Evolutionary conservation across 129 eudicot genomes (phyloP).

Genomic region (Saposhnikovia divaricata): DNA sequence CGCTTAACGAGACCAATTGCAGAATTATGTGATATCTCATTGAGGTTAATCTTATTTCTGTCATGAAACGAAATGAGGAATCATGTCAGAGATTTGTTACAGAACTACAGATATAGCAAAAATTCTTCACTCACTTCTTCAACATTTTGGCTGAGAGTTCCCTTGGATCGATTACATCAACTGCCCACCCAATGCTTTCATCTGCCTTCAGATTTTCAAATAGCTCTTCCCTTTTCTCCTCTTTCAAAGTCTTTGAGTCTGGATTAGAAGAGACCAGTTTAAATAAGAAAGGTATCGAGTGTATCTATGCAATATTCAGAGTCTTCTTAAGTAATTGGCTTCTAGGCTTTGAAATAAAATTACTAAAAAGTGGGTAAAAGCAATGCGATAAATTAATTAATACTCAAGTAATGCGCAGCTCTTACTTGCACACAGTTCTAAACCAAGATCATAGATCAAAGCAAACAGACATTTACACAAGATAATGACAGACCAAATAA

Average conservation of each 20-base stretch:
- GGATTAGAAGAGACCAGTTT: slow-evolving; percentile 8
- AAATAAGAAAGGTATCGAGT: neutral
- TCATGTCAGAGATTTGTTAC: slow-evolving; percentile 2
- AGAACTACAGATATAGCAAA: neutral
- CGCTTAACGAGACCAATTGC: slow-evolving; percentile 81
- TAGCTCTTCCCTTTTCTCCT: slow-evolving; percentile 86
- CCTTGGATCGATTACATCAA: slow-evolving; percentile 90
- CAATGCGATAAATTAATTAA: neutral
- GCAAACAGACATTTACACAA: neutral
- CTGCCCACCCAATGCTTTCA: slow-evolving; percentile 87
- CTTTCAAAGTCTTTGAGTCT: slow-evolving; percentile 97
- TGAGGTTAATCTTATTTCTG: slow-evolving; percentile 87
- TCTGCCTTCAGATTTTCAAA: slow-evolving; percentile 77
- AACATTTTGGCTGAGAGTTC: slow-evolving; percentile 96
- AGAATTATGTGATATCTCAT: slow-evolving; percentile 89
- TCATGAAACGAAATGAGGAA: slow-evolving; percentile 10
- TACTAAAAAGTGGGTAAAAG: neutral
- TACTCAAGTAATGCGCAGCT: neutral
- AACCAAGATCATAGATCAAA: neutral
- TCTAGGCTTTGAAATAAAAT: neutral
- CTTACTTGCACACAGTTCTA: neutral
- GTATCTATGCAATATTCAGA: neutral
- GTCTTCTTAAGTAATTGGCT: neutral
- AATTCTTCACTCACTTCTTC: slow-evolving; percentile 52
- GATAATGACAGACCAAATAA: neutral